phyloP scores from a whole-genome alignment of 805 yeast genomes.

The Candida koratica region DNA sequence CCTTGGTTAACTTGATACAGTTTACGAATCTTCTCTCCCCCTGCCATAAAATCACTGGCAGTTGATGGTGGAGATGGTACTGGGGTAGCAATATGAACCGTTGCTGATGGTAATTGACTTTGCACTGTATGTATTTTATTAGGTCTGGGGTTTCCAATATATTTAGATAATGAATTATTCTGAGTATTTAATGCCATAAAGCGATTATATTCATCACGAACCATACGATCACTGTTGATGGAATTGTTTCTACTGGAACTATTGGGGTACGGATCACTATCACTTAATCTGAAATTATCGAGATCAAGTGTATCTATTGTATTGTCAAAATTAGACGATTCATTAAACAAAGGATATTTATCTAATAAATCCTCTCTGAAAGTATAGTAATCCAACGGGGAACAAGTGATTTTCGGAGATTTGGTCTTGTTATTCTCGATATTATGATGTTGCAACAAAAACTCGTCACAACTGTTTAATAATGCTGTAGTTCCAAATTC shows the following conservation, averaged over 20 bases:
- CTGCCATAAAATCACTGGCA: conserved; percentile 43
- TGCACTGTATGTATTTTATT: conserved; percentile 41
- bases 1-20: conserved; percentile 63
- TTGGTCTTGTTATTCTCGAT: conserved; percentile 20
- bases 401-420: conserved; percentile 43
- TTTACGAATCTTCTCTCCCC: conserved; percentile 48
- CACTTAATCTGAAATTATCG: conserved; percentile 20
- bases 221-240: conserved; percentile 16
- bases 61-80: conserved; percentile 73
- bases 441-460: conserved; percentile 41
- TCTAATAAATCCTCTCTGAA: conserved; percentile 71
- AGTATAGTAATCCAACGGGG: conserved; percentile 82
- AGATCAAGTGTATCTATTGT: conserved; percentile 13
- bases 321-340: conserved; percentile 29
- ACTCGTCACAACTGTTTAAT: conserved; percentile 43
- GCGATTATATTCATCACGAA: conserved; percentile 23
- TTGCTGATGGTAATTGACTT: conserved; percentile 47
- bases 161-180: conserved; percentile 55
- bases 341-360: conserved; percentile 74
- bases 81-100: conserved; percentile 78
- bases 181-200: conserved; percentile 41
- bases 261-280: conserved; percentile 13
- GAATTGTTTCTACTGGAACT: conserved; percentile 13
- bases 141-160: conserved; percentile 56
- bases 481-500: conserved; percentile 57